Evolutionary conservation across 1,284 basidiomycete genomes (phyloP).

Genomic region (Phylloboletellus chloephorus): DNA sequence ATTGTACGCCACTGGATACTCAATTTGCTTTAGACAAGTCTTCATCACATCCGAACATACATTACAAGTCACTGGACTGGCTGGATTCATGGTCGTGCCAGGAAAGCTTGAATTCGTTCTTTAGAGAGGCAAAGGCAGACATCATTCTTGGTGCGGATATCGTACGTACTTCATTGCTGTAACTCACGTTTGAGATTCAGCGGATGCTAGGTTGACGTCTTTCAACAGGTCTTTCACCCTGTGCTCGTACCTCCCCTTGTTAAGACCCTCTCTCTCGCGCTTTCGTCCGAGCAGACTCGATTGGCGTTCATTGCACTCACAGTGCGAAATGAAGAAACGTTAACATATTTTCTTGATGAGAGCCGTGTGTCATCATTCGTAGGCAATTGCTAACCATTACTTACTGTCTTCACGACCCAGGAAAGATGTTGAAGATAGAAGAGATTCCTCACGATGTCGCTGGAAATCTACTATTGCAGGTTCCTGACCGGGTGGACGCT

Average conservation of each 20-base stretch:
- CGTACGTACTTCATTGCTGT: constrained; percentile 34
- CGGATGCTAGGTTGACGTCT: not conserved
- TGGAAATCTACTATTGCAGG: constrained; percentile 10
- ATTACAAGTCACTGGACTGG: constrained; percentile 57
- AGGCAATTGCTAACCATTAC: not conserved
- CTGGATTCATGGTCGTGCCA: constrained; percentile 42
- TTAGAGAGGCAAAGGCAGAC: constrained; percentile 44
- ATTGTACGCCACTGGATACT: not conserved
- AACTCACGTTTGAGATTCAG: not conserved
- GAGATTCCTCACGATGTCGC: constrained; percentile 21
- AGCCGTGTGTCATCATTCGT: constrained; percentile 30
- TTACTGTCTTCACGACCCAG: constrained; percentile 21
- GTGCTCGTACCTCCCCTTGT: constrained; percentile 54
- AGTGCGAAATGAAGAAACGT: constrained; percentile 43
- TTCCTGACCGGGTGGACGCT: constrained; percentile 25
- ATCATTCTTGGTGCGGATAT: constrained; percentile 68
- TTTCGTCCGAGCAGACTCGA: constrained; percentile 29
- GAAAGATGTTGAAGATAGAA: constrained; percentile 17
- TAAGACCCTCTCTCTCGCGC: constrained; percentile 44
- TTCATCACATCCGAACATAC: constrained; percentile 41
- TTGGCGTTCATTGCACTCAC: constrained; percentile 56
- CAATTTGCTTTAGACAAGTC: constrained; percentile 42
- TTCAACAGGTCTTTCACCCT: constrained; percentile 62
- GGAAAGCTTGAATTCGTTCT: constrained; percentile 20
- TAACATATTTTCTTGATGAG: constrained; percentile 36